phyloP scores from a whole-genome alignment of 371 early-diverging fungal genomes.

The Circinella umbellata region DNA sequence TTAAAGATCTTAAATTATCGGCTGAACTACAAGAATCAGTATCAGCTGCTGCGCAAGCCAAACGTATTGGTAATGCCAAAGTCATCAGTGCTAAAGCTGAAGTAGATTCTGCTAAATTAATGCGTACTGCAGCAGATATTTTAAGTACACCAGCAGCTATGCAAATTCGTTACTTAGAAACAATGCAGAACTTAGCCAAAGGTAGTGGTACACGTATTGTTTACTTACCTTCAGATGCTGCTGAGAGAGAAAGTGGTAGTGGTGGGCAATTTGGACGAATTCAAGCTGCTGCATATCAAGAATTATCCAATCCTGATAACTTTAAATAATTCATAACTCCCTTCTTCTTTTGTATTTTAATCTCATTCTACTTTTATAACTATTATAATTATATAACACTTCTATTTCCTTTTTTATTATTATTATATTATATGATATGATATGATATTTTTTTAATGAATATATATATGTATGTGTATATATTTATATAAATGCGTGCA shows the following conservation, averaged over 20 bases:
- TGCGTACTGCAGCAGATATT: constrained; percentile 89
- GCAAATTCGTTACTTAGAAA: constrained; percentile 92
- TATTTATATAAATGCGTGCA: no score
- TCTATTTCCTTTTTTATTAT: no score
- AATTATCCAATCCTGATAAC: background rate
- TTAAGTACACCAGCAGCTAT: constrained; percentile 75
- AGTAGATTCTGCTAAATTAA: constrained; percentile 90
- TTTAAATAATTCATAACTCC: background rate
- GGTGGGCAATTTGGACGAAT: background rate
- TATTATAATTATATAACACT: no score
- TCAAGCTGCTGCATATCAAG: constrained; percentile 3
- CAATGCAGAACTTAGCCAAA: constrained; percentile 75
- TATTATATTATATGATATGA: no score
- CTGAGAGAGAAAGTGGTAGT: background rate
- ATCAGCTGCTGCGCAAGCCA: constrained; percentile 90
- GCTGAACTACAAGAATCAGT: constrained; percentile 81
- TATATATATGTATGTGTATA: no score
- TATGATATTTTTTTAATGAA: no score
- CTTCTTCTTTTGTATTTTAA: no score
- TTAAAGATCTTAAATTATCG: constrained; percentile 88
- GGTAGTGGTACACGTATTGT: constrained; percentile 62
- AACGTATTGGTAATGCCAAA: constrained; percentile 87
- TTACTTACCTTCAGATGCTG: constrained; percentile 58
- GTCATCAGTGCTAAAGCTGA: constrained; percentile 92
- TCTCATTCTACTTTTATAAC: no score